Conservation (phyloP, 805 yeast species). For the Yarrowia sp. region DNA sequence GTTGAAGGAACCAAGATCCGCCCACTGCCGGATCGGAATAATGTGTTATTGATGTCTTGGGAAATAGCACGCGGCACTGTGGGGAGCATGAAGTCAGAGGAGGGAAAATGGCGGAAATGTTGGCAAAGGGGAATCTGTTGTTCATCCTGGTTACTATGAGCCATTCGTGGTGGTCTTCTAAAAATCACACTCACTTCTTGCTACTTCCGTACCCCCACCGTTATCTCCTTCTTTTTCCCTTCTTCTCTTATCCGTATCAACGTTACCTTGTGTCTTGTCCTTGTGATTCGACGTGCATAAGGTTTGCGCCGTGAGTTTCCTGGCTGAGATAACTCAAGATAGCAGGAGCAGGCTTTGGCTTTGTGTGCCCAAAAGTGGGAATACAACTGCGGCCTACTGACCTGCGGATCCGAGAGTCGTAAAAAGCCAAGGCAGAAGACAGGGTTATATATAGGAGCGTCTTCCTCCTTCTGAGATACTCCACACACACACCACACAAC, state of each 20-base stretch:
- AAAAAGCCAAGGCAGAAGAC: not conserved
- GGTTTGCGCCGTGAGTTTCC: constrained; percentile 35
- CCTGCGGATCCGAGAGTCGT: constrained; percentile 28
- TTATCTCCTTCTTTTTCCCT: no score
- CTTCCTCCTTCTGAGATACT: not conserved
- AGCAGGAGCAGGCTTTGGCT: constrained; percentile 38
- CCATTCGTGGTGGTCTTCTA: no score
- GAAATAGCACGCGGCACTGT: no score
- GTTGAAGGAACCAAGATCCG: not conserved
- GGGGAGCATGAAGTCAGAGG: no score
- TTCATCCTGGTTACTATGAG: no score
- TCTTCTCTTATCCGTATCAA: not conserved
- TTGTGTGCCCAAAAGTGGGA: constrained; percentile 24
- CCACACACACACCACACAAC: not conserved
- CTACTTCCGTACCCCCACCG: constrained; percentile 1
- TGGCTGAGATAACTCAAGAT: constrained; percentile 37
- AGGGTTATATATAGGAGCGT: constrained; percentile 13
- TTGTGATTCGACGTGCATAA: not conserved
- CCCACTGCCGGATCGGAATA: no score
- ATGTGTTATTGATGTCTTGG: no score
- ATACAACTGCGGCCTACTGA: constrained; percentile 28
- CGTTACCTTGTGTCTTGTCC: no score
- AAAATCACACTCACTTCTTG: no score
- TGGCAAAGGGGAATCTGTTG: no score
- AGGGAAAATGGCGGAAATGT: no score